A percentile compares a stretch with the other conserved stretches of the same genome.
Conservation (phyloP, 805 yeast genomes). For the Millerago galiae region DNA sequence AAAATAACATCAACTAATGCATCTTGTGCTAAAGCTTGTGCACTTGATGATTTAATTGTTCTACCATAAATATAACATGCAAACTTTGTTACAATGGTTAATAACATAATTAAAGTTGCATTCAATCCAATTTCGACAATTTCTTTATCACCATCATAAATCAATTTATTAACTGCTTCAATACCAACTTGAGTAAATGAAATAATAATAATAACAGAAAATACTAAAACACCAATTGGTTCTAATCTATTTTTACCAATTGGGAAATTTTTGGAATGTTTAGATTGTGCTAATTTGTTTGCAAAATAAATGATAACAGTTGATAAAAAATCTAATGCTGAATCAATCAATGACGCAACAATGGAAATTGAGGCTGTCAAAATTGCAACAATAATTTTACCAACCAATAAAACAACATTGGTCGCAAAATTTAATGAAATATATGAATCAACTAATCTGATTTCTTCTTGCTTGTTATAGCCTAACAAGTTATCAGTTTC, state of each 20-base stretch:
- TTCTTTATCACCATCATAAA: slow-evolving; percentile 29
- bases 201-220: slow-evolving; percentile 62
- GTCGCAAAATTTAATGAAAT: slow-evolving; percentile 57
- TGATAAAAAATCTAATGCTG: slow-evolving; percentile 65
- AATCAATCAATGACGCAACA: slow-evolving; percentile 73
- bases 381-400: slow-evolving; percentile 54
- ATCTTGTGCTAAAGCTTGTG: slow-evolving; percentile 77
- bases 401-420: slow-evolving; percentile 51
- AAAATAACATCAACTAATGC: slow-evolving; percentile 74
- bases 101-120: slow-evolving; percentile 53
- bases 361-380: slow-evolving; percentile 68
- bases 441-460: slow-evolving; percentile 46
- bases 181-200: slow-evolving; percentile 69
- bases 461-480: slow-evolving; percentile 36
- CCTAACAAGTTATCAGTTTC: slow-evolving; percentile 55
- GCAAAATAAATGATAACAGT: slow-evolving; percentile 65
- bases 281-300: slow-evolving; percentile 40
- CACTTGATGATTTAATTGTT: slow-evolving; percentile 53
- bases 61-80: slow-evolving; percentile 62
- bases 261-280: slow-evolving; percentile 51
- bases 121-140: slow-evolving; percentile 42
- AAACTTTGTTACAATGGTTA: slow-evolving; percentile 55
- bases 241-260: slow-evolving; percentile 69
- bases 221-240: slow-evolving; percentile 72
- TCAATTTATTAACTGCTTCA: slow-evolving; percentile 47